phyloP scores from a whole-genome alignment of 805 yeast species.

The Nakazawaea holstii region DNA sequence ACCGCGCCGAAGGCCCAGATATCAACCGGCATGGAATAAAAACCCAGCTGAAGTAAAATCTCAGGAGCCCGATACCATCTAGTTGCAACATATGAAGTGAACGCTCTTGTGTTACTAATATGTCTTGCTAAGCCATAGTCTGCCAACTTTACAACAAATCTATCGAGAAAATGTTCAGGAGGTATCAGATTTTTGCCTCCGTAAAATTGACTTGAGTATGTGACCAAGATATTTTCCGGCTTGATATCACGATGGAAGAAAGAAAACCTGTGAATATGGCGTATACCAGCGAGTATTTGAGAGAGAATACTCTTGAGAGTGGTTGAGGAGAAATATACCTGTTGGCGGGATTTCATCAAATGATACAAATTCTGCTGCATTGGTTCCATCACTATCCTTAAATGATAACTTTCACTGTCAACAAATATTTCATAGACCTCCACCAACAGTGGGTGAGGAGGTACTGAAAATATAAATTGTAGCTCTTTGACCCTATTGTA shows the following conservation, averaged over 20 bases:
- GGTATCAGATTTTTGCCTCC: constrained; percentile 36
- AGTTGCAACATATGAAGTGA: constrained; percentile 75
- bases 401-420: constrained; percentile 51
- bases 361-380: constrained; percentile 81
- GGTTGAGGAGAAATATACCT: constrained; percentile 44
- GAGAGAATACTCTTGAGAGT: constrained; percentile 62
- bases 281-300: constrained; percentile 71
- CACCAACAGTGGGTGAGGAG: constrained; percentile 67
- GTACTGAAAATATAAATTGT: constrained; percentile 58
- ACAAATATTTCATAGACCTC: constrained; percentile 76
- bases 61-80: constrained; percentile 89
- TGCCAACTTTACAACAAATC: constrained; percentile 66
- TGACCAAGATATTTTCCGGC: constrained; percentile 85
- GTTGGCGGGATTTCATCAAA: constrained; percentile 59
- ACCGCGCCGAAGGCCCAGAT: constrained; percentile 86
- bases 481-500: constrained; percentile 61
- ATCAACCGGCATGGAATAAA: constrained; percentile 67
- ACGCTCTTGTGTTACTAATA: constrained; percentile 44
- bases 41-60: constrained; percentile 57
- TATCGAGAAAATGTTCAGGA: constrained; percentile 29
- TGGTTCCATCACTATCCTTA: constrained; percentile 85
- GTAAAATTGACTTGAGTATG: constrained; percentile 51
- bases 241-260: constrained; percentile 88
- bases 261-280: constrained; percentile 68
- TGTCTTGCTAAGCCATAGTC: constrained; percentile 78